Conservation (phyloP, 1,284 basidiomycete genomes). For the Cryptococcus wingfieldii region DNA sequence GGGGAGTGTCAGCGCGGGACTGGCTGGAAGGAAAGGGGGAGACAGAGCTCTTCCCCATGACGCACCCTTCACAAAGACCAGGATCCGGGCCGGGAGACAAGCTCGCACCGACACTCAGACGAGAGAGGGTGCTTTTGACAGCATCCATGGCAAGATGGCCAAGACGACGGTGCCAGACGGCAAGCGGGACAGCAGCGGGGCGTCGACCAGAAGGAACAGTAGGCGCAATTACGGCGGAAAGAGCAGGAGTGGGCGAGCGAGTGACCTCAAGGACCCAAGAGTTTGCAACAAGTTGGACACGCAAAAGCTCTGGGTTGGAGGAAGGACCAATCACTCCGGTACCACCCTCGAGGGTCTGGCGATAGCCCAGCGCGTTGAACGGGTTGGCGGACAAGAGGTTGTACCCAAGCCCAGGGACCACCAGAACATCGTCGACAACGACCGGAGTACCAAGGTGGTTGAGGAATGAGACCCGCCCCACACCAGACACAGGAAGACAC, state of each 20-base stretch:
- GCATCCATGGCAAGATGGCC: not conserved
- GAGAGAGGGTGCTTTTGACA: not conserved
- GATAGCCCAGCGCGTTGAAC: not conserved
- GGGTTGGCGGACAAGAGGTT: not conserved
- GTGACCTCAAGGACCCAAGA: not conserved
- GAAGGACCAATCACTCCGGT: not conserved
- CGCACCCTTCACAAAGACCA: not conserved
- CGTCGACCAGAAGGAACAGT: not conserved
- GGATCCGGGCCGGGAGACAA: not conserved
- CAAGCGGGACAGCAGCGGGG: not conserved
- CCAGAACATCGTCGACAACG: not conserved
- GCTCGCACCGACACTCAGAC: not conserved
- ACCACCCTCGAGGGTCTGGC: not conserved
- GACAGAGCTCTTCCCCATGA: not conserved
- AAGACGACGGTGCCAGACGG: not conserved
- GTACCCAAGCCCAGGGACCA: slow-evolving; percentile 4
- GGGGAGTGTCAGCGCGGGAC: not conserved
- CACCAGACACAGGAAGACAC: too few relatives aligned
- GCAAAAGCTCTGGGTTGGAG: not conserved
- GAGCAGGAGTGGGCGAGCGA: not conserved
- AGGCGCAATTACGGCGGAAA: not conserved
- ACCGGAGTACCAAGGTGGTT: slow-evolving; percentile 1
- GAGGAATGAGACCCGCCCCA: not conserved
- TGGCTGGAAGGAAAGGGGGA: not conserved
- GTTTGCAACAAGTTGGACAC: not conserved